Evolutionary conservation across 2,329 filamentous ascomycete genomes (phyloP).

Genomic region (Botrytis pseudocinerea): DNA sequence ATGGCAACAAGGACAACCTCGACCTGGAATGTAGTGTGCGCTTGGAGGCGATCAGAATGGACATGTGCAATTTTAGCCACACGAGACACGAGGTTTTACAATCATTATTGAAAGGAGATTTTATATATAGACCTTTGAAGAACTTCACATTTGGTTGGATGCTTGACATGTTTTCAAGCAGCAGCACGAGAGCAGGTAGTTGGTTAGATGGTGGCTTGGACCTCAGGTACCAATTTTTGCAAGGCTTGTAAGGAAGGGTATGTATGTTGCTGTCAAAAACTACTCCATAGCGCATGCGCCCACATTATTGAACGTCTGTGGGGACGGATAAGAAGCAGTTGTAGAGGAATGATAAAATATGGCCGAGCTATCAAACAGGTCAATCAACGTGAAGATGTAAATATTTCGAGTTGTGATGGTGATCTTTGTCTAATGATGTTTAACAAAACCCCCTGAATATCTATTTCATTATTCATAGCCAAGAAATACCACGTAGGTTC

Average conservation of each 20-base stretch:
- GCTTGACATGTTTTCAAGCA: neutral
- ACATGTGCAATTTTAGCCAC: neutral
- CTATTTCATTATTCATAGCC: conserved; percentile 4
- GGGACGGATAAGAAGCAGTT: conserved; percentile 2
- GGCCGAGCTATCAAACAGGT: neutral
- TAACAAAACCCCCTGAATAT: neutral
- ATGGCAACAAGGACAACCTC: conserved; percentile 19
- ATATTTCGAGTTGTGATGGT: neutral
- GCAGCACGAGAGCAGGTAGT: neutral
- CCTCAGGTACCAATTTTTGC: neutral
- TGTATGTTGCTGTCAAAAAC: neutral
- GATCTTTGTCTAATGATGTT: neutral
- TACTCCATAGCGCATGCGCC: neutral
- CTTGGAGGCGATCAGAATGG: neutral
- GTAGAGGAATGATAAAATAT: neutral
- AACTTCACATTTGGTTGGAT: neutral
- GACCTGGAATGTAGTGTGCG: neutral
- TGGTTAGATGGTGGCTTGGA: neutral
- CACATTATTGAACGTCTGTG: neutral
- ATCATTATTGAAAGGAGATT: neutral
- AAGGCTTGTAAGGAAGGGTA: neutral
- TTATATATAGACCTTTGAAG: neutral
- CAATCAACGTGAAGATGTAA: conserved; percentile 1
- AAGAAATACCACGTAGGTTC: conserved; percentile 11
- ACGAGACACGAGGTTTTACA: neutral